phyloP scores from a whole-genome alignment of 768 basidiomycete species.

The Amanita thiersii region DNA sequence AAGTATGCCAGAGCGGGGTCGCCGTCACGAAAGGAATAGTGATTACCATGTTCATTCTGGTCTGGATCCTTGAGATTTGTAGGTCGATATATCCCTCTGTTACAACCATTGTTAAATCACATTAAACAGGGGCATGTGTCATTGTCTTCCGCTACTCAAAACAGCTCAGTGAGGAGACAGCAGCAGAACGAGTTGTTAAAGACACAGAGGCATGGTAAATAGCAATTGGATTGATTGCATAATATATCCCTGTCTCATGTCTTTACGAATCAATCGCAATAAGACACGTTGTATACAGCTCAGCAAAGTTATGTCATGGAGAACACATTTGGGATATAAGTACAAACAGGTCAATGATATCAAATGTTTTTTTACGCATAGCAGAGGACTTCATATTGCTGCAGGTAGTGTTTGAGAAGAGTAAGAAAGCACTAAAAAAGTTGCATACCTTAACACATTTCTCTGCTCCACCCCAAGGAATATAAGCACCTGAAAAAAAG shows the following conservation, averaged over 20 bases:
- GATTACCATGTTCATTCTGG: slow-evolving; percentile 31
- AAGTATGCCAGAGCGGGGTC: slow-evolving; percentile 30
- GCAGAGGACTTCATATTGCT: slow-evolving; percentile 32
- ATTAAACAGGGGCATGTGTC: slow-evolving; percentile 32
- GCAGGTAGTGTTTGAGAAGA: slow-evolving; percentile 2
- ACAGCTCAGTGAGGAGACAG: slow-evolving; percentile 38
- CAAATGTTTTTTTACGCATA: slow-evolving; percentile 16
- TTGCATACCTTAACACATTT: slow-evolving; percentile 39
- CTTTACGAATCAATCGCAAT: background rate
- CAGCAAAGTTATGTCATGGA: background rate
- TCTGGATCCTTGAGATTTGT: slow-evolving; percentile 44
- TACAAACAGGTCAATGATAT: too few species aligned
- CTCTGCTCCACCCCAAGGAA: slow-evolving; percentile 46
- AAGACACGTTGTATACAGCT: too few species aligned
- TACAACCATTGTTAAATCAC: slow-evolving; percentile 4
- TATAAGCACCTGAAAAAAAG: slow-evolving; percentile 36
- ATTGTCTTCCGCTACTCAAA: slow-evolving; percentile 36
- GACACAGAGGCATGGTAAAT: slow-evolving; percentile 37
- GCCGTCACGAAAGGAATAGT: slow-evolving; percentile 33
- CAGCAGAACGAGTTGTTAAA: slow-evolving; percentile 27
- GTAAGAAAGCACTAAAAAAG: background rate
- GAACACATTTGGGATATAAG: background rate
- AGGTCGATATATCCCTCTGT: slow-evolving; percentile 14
- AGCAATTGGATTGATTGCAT: background rate
- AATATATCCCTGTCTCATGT: slow-evolving; percentile 2